Evolutionary conservation across 1,139 yeast genomes (phyloP).

Genomic region (Nakaseomyces bracarensis): DNA sequence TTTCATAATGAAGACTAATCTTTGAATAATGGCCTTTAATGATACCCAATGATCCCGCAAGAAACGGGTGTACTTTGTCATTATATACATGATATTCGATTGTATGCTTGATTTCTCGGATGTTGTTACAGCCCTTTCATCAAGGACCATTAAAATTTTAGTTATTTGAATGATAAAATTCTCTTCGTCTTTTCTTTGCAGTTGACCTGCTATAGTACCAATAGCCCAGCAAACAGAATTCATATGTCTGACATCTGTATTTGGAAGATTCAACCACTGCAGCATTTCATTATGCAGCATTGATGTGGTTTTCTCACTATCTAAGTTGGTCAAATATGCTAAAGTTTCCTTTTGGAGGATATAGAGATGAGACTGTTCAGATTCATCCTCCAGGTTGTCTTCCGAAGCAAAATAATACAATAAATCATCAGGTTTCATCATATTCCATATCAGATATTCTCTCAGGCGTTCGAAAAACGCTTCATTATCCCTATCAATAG

Average conservation of each 20-base stretch:
- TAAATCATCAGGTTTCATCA: slow-evolving; percentile 3
- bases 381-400: not conserved
- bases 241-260: slow-evolving; percentile 59
- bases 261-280: slow-evolving; percentile 1
- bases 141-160: slow-evolving; percentile 74
- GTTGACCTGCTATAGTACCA: slow-evolving; percentile 95
- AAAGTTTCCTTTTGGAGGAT: slow-evolving; percentile 90
- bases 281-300: slow-evolving; percentile 1
- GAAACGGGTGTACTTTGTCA: slow-evolving; percentile 95
- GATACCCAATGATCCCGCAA: slow-evolving; percentile 96
- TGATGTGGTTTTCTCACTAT: slow-evolving; percentile 24
- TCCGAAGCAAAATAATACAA: not conserved
- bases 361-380: slow-evolving; percentile 48
- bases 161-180: slow-evolving; percentile 83
- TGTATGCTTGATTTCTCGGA: slow-evolving; percentile 65
- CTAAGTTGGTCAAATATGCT: slow-evolving; percentile 88
- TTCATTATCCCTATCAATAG: slow-evolving; percentile 2
- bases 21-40: slow-evolving; percentile 85
- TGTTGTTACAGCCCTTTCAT: slow-evolving; percentile 89
- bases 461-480: slow-evolving; percentile 1
- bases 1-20: slow-evolving; percentile 95
- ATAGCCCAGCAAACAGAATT: slow-evolving; percentile 98
- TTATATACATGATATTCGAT: slow-evolving; percentile 98
- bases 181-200: slow-evolving; percentile 96
- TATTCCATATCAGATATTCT: slow-evolving; percentile 3